Percentiles rank a stretch among this genome's conserved stretches.
Conservation (phyloP, 495 filamentous ascomycete species). For the Penicillium antarcticum region DNA sequence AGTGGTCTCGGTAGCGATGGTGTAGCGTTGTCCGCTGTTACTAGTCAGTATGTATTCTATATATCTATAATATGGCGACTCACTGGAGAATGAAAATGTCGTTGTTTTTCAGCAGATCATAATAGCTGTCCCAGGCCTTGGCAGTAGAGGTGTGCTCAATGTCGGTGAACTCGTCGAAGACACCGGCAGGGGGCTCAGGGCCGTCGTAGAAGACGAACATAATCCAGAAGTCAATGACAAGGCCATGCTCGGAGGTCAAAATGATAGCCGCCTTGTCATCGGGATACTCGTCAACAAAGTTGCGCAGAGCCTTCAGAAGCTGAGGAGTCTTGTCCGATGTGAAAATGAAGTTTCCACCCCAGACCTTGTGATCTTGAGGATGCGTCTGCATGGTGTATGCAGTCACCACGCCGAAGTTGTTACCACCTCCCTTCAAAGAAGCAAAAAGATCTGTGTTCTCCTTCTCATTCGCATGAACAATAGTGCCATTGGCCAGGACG, state of each 20-base stretch:
- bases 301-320: conserved; percentile 45
- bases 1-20: conserved; percentile 56
- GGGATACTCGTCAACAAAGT: conserved; percentile 50
- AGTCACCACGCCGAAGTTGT: conserved; percentile 64
- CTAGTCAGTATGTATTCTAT: conserved; percentile 4
- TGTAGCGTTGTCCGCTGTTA: conserved; percentile 45
- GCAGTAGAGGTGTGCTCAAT: conserved; percentile 46
- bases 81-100: conserved; percentile 38
- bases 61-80: neutral
- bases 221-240: conserved; percentile 52
- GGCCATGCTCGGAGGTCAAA: conserved; percentile 49
- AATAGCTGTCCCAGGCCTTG: conserved; percentile 51
- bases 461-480: conserved; percentile 44
- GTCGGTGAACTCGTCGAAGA: conserved; percentile 54
- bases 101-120: conserved; percentile 43
- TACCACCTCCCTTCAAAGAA: conserved; percentile 54
- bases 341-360: conserved; percentile 54
- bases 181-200: conserved; percentile 47
- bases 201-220: conserved; percentile 65
- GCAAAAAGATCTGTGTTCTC: conserved; percentile 52
- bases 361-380: conserved; percentile 34
- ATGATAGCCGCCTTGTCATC: conserved; percentile 53
- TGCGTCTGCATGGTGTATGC: conserved; percentile 49
- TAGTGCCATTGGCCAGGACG: conserved; percentile 52
- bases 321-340: conserved; percentile 37